phyloP scores from a whole-genome alignment of 1,139 yeast species.

The Suhomyces coccinellae region DNA sequence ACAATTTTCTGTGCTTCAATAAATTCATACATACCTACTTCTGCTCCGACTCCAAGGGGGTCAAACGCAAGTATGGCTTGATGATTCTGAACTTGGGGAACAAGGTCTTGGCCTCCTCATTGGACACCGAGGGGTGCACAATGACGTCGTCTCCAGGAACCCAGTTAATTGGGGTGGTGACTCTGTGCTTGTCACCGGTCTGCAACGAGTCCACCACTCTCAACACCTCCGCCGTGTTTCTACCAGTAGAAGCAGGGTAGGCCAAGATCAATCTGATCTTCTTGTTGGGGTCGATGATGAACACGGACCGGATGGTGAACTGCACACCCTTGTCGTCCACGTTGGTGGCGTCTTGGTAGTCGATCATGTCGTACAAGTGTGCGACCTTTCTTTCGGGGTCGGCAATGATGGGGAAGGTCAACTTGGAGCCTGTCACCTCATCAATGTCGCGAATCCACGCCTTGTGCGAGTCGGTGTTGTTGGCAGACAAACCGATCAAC shows the following conservation, averaged over 20 bases:
- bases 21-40: neutral
- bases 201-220: conserved; percentile 87
- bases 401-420: conserved; percentile 84
- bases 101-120: conserved; percentile 77
- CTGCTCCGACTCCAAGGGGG: conserved; percentile 18
- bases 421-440: conserved; percentile 69
- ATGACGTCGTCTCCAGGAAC: conserved; percentile 81
- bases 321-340: conserved; percentile 62
- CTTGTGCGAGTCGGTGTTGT: conserved; percentile 72
- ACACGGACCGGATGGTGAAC: conserved; percentile 84
- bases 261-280: conserved; percentile 79
- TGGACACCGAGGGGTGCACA: conserved; percentile 79
- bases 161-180: conserved; percentile 82
- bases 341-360: conserved; percentile 82
- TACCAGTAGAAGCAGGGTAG: conserved; percentile 90
- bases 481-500: conserved; percentile 83
- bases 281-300: conserved; percentile 83
- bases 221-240: conserved; percentile 85
- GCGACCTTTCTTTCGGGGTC: conserved; percentile 81
- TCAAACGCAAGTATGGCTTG: conserved; percentile 68
- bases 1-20: no score
- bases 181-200: conserved; percentile 72
- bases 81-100: conserved; percentile 79
- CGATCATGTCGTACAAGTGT: conserved; percentile 84
- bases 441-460: conserved; percentile 88